phyloP scores from a whole-genome alignment of 768 basidiomycete species.

The Naganishia vaughanmartiniae region DNA sequence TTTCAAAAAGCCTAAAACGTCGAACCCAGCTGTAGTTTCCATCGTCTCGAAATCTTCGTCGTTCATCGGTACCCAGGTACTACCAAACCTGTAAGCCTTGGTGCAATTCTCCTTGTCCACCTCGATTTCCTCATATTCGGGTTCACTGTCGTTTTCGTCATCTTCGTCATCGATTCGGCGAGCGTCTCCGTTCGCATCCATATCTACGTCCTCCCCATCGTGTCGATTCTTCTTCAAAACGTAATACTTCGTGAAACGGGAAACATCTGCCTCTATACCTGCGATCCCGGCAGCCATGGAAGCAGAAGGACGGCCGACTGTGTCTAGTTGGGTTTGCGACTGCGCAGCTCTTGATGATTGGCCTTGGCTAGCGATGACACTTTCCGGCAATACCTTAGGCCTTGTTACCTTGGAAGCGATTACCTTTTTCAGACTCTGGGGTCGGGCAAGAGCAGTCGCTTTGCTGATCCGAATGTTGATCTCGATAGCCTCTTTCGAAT shows the following conservation, averaged over 20 bases:
- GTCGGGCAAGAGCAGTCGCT: conserved; percentile 67
- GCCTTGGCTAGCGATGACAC: conserved; percentile 22
- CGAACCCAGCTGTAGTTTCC: conserved; percentile 76
- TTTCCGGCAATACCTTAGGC: conserved; percentile 45
- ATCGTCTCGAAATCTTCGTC: conserved; percentile 77
- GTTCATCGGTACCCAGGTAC: conserved; percentile 74
- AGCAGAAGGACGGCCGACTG: conserved; percentile 4
- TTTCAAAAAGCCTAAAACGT: conserved; percentile 80
- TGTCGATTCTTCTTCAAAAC: conserved; percentile 22
- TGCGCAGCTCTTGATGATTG: conserved; percentile 21
- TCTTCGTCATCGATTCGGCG: conserved; percentile 33
- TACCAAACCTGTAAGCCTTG: conserved; percentile 51
- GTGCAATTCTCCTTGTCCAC: conserved; percentile 51
- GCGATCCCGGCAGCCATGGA: conserved; percentile 7
- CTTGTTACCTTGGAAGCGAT: conserved; percentile 38
- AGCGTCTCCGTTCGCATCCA: conserved; percentile 33
- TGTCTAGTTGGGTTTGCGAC: conserved; percentile 7
- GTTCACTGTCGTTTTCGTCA: conserved; percentile 29
- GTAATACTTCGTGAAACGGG: conserved; percentile 36
- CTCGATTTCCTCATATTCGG: conserved; percentile 52
- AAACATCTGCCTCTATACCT: conserved; percentile 44
- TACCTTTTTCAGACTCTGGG: conserved; percentile 73
- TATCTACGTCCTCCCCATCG: conserved; percentile 48
- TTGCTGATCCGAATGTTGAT: conserved; percentile 74
- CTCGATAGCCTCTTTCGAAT: conserved; percentile 69